phyloP scores from a whole-genome alignment of 495 filamentous ascomycete genomes.

The Astrothelium macrocarpum region DNA sequence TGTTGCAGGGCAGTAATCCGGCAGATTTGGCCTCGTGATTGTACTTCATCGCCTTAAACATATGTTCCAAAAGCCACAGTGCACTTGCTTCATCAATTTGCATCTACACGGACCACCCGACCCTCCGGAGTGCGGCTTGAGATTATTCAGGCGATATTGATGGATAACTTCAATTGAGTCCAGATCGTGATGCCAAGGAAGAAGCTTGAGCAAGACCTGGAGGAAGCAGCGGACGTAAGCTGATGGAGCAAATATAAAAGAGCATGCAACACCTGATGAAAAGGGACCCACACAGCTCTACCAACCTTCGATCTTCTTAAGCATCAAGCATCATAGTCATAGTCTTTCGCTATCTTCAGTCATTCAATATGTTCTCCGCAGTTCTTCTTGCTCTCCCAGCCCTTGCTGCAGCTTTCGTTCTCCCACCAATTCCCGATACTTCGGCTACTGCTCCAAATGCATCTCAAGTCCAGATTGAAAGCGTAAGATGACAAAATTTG shows the following conservation, averaged over 20 bases:
- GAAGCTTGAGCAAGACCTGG: neutral
- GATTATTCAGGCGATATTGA: neutral
- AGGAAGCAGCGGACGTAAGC: neutral
- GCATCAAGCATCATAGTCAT: neutral
- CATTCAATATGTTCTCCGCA: neutral
- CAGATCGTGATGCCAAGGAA: neutral
- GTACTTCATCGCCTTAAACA: neutral
- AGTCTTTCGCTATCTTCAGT: neutral
- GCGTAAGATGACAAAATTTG: neutral
- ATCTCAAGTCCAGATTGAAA: conserved; percentile 5
- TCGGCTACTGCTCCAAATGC: neutral
- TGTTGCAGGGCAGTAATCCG: neutral
- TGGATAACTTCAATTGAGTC: neutral
- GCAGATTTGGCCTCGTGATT: neutral
- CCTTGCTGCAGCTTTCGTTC: neutral
- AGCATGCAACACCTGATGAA: neutral
- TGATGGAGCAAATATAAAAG: conserved; percentile 5
- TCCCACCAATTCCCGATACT: neutral
- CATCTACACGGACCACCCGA: neutral
- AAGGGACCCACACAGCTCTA: neutral
- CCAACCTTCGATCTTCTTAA: neutral
- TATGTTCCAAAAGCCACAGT: neutral
- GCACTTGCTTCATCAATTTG: neutral
- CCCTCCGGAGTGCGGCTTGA: neutral
- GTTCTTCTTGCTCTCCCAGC: conserved; percentile 5